Evolutionary conservation across 805 yeast genomes (phyloP), one percentile per base, ranked within the genome.

Genomic region (Zygotorulaspora sp.): DNA sequence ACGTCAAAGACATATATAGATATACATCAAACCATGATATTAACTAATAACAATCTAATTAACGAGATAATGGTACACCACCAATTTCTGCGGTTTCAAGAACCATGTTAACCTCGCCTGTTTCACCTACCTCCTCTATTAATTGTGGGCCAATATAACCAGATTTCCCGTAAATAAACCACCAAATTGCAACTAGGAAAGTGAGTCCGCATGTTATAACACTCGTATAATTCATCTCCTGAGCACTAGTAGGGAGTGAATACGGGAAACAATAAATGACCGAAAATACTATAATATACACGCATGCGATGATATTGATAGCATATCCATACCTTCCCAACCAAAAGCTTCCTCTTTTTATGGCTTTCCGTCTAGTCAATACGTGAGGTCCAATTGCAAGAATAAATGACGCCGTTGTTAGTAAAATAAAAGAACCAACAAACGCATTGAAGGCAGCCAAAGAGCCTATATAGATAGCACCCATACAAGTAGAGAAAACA

Each of bases 181-280:
- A 38, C 42, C 42, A 38, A 11, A 38, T 33, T 7, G 38, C 30
- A 5, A 38, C 42, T 20, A 39, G 16, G 11, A 35, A 18, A 13
- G 39, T 13, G 6, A 35, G 31, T 5, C 32, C 43, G 16, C 39
- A 39, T 9, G 29, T 22, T 24, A 38, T 38, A 17, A 35, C 43
- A 24, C 35, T 39, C 10, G 38, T 30, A 10, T 39, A 34, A 19
- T 39, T 34, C 38, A 39, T 34, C 14, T 34, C 24, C 6, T 30
- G 29, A 3, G 33, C 39, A 9, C 21, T 22, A 4, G 22, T 35
- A 5, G 39, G 39, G 8, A 34, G 22, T 14, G 39, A 17, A 22
- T 39, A 39, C 6, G 43, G 43, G 23, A 39, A 39, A 17, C 43
- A 39, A 26, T 39, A 39, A 12, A 39, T 39, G 15, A 35, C 43